A percentile compares a stretch with the other conserved stretches of the same genome.
These are phyloP conservation scores for Claviceps sp. DNA, from an alignment of 2,329 filamentous ascomycete species.

Conservation along the genomic window DNA sequence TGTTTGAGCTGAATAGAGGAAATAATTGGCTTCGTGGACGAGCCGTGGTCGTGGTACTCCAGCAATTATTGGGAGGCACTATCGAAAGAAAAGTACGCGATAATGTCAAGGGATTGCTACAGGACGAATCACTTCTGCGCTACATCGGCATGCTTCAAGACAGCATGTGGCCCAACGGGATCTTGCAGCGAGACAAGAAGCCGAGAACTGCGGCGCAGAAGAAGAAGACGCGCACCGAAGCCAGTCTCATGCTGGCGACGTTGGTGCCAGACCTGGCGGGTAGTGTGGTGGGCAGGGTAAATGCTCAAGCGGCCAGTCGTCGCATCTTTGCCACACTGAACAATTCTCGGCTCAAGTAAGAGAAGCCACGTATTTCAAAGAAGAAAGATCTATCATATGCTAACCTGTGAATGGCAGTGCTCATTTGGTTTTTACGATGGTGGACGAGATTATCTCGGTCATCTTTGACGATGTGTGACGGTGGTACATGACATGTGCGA, in stretches of 20 bases:
- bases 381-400: not conserved
- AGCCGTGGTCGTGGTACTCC: slow-evolving; percentile 89
- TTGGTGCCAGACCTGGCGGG: slow-evolving; percentile 82
- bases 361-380: not conserved
- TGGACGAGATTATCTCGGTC: slow-evolving; percentile 56
- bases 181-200: slow-evolving; percentile 33
- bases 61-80: slow-evolving; percentile 88
- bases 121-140: slow-evolving; percentile 65
- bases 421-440: slow-evolving; percentile 55
- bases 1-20: slow-evolving; percentile 85
- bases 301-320: slow-evolving; percentile 80
- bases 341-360: slow-evolving; percentile 78
- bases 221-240: slow-evolving; percentile 69
- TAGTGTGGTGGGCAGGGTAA: slow-evolving; percentile 83
- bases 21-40: slow-evolving; percentile 96
- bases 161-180: slow-evolving; percentile 68
- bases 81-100: slow-evolving; percentile 94
- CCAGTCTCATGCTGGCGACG: slow-evolving; percentile 76
- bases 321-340: slow-evolving; percentile 86
- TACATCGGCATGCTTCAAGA: slow-evolving; percentile 65
- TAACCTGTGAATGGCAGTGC: slow-evolving; percentile 28
- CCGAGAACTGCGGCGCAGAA: slow-evolving; percentile 60
- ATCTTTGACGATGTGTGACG: slow-evolving; percentile 37
- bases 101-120: slow-evolving; percentile 56
- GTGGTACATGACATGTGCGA: not conserved